These are phyloP conservation scores for Penicillium fimorum DNA, from an alignment of 495 filamentous ascomycete genomes.

Conservation along the genomic window DNA sequence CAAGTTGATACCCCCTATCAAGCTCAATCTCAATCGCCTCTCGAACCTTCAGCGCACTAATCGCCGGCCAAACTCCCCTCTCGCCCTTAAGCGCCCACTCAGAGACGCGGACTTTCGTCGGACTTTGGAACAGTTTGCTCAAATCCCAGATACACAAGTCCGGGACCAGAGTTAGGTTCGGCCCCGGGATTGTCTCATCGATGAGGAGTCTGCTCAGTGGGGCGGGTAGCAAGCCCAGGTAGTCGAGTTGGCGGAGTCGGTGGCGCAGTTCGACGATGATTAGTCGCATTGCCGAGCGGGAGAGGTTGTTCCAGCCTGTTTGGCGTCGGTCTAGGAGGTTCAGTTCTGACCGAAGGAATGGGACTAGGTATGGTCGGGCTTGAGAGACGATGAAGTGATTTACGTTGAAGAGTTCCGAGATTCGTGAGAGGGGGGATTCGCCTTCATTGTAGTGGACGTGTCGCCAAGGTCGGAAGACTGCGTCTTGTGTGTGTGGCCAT, in stretches of 20 bases:
- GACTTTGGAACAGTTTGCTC: constrained; percentile 72
- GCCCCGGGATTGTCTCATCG: constrained; percentile 81
- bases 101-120: constrained; percentile 69
- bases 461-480: constrained; percentile 67
- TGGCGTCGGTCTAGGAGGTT: constrained; percentile 68
- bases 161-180: constrained; percentile 78
- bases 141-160: constrained; percentile 72
- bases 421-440: constrained; percentile 76
- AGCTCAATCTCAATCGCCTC: constrained; percentile 85
- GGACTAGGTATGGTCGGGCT: constrained; percentile 90
- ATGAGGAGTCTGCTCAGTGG: constrained; percentile 74
- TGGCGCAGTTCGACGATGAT: constrained; percentile 77
- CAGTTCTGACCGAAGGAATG: constrained; percentile 79
- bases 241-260: constrained; percentile 77
- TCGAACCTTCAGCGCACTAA: constrained; percentile 77
- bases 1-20: constrained; percentile 77
- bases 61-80: constrained; percentile 87
- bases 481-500: constrained; percentile 68
- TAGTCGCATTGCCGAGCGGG: constrained; percentile 64
- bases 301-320: constrained; percentile 55
- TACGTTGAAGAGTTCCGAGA: constrained; percentile 92
- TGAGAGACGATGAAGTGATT: constrained; percentile 98
- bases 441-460: constrained; percentile 68
- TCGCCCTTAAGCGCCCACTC: constrained; percentile 88
- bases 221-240: constrained; percentile 66